Evolutionary conservation across 2,329 filamentous ascomycete genomes (phyloP), one percentile per base, ranked within the genome.

Genomic region (Cryoendolithus antarcticus): DNA sequence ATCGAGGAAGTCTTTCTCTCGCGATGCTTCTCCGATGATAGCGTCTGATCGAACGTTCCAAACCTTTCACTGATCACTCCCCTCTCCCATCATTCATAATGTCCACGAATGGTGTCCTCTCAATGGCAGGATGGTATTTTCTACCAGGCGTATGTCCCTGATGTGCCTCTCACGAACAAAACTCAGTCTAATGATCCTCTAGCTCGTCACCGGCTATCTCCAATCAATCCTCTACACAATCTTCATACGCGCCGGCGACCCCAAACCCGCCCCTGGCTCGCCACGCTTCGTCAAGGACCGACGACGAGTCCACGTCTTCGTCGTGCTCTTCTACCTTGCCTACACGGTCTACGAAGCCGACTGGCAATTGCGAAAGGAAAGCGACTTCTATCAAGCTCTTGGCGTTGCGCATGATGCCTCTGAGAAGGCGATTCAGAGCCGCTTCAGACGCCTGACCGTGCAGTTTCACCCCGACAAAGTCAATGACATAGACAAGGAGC

Each of bases 301-400:
- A 44, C 82, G 82, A 42, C 75, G 77, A 51, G 89, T 95, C 58
- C 79, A 91, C 59, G 80, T 89, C 56, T 67, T 80, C 50, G 84
- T 96, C 53, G 80, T 96, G 37, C 69, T 80, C 35, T 65, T 75
- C 44, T 98, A 96, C 65, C 82, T 96, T 30, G 64, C 81, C 48
- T 95, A 94, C 69, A 94, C 86, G 34, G 77, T 96, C 53, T 91
- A 88, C 65, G 89, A 96, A 64, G 82, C 86, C 53, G 84, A 93
- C 69, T 77, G 83, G 65, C 77, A 85, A 46, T 71, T 94, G 21
- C 80, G 76, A 46, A 66, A 71, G 33, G 66, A 70, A 1, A 77
- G 81, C 11, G 79, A 85, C 60, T 94, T 82, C 65, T 96, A 95
- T 65, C 68, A 74, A 34, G 73, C 81, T 46, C 74, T 98, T 0